Evolutionary conservation across 148 eudicot genomes (phyloP).

Genomic region (Rhododendron ovatum): DNA sequence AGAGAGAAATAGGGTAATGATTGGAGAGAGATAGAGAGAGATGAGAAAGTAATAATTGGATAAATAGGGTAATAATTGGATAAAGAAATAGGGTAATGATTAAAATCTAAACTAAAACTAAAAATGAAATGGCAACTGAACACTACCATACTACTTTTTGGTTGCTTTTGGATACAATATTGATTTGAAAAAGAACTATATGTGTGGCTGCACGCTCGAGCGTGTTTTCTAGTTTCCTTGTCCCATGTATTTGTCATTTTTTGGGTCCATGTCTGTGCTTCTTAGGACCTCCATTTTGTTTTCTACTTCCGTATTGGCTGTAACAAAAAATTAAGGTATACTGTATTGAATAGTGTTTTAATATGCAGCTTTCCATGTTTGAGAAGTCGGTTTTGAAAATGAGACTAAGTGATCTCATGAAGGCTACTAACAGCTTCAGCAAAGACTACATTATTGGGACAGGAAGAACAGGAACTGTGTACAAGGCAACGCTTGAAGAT

Average conservation of each 20-base stretch:
- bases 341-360: neutral
- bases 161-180: neutral
- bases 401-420: slow-evolving; percentile 63
- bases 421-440: slow-evolving; percentile 62
- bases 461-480: slow-evolving; percentile 56
- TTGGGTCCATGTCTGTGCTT: neutral
- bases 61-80: no score
- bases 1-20: no score
- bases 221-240: neutral
- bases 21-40: no score
- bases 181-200: neutral
- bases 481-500: slow-evolving; percentile 53
- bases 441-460: slow-evolving; percentile 50
- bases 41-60: no score
- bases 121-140: no score
- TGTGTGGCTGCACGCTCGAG: neutral
- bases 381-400: slow-evolving; percentile 50
- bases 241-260: neutral
- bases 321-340: neutral
- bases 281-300: neutral
- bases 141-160: neutral
- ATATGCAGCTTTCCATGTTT: slow-evolving; percentile 51
- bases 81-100: no score
- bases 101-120: no score
- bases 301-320: neutral